A percentile compares a stretch with the other conserved stretches of the same genome.
These are phyloP conservation scores for Brassica juncea DNA, from an alignment of 345 rosid species.

Conservation along the genomic window DNA sequence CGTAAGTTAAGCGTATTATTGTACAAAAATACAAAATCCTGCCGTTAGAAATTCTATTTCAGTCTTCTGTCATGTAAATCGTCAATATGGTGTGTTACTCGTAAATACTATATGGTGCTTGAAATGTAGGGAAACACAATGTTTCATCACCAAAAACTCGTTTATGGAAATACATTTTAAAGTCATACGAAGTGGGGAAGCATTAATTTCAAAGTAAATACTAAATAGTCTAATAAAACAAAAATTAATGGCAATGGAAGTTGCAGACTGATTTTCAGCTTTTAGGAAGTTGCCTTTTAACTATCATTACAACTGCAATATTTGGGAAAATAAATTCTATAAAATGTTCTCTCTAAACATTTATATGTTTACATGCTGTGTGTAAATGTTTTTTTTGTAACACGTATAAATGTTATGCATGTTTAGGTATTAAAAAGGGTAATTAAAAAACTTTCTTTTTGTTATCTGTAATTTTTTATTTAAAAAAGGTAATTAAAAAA, in stretches of 20 bases:
- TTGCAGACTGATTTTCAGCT: slow-evolving; percentile 12
- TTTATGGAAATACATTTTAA: not conserved
- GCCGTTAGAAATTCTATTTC: not conserved
- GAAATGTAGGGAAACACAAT: not conserved
- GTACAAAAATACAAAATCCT: not conserved
- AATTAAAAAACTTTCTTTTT: no score
- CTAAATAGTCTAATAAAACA: slow-evolving; percentile 13
- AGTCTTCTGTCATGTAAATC: not conserved
- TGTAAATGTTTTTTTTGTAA: not conserved
- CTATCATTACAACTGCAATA: not conserved
- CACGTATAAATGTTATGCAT: not conserved
- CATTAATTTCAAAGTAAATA: slow-evolving; percentile 1
- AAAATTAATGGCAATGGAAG: not conserved
- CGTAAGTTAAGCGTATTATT: slow-evolving; percentile 5
- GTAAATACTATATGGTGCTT: not conserved
- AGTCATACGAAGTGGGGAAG: not conserved
- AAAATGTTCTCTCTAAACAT: no score
- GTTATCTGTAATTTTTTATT: no score
- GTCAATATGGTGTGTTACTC: slow-evolving; percentile 8
- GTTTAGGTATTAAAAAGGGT: not conserved
- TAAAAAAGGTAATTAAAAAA: not conserved
- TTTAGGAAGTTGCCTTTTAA: slow-evolving; percentile 4
- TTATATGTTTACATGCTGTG: not conserved
- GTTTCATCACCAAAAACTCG: not conserved
- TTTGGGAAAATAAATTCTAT: not conserved